These are phyloP conservation scores for Neurospora africana DNA, from an alignment of 495 filamentous ascomycete species.

Conservation along the genomic window DNA sequence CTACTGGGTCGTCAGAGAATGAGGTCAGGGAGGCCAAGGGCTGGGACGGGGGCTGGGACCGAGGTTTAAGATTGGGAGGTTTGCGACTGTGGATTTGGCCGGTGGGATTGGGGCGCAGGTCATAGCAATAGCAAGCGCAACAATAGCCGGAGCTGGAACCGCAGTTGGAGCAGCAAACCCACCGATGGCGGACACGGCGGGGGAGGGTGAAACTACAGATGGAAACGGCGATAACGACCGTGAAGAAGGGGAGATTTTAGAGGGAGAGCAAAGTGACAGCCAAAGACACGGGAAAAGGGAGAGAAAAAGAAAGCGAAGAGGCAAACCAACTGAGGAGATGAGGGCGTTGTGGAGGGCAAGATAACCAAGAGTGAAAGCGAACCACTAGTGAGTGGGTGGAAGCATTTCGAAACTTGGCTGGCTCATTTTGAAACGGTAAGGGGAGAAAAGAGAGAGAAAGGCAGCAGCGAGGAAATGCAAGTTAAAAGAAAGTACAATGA, in stretches of 20 bases:
- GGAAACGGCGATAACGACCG: background rate
- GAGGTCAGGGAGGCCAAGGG: background rate
- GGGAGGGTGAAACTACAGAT: background rate
- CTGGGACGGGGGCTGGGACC: background rate
- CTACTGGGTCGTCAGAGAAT: background rate
- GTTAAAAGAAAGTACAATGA: background rate
- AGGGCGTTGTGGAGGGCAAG: background rate
- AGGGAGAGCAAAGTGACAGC: background rate
- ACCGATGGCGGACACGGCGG: background rate
- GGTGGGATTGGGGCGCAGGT: background rate
- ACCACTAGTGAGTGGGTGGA: background rate
- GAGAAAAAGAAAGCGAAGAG: background rate
- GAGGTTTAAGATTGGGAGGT: background rate
- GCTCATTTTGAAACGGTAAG: background rate
- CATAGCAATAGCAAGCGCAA: background rate
- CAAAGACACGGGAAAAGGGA: background rate
- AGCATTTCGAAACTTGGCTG: background rate
- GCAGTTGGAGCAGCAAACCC: background rate
- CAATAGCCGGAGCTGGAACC: background rate
- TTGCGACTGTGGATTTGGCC: background rate
- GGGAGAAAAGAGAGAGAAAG: background rate
- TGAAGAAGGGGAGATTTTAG: background rate
- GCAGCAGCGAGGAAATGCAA: background rate
- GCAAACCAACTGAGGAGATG: background rate
- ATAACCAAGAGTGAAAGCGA: background rate